These are phyloP conservation scores for Metschnikowia bowlesiae DNA, from an alignment of 805 yeast genomes.

Conservation along the genomic window DNA sequence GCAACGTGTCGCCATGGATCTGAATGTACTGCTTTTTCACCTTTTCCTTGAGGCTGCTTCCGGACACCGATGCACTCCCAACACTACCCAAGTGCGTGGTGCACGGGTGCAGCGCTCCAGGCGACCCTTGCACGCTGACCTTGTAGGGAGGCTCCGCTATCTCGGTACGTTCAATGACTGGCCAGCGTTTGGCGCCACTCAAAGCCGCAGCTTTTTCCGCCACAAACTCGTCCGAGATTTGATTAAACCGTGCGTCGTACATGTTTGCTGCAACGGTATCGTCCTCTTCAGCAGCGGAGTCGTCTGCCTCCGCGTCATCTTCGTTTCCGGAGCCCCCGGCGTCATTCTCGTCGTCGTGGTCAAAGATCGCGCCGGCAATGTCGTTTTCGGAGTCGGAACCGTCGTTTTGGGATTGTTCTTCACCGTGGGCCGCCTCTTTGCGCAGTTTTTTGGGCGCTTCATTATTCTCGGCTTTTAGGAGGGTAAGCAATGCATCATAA, in stretches of 20 bases:
- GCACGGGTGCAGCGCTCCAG: conserved; percentile 17
- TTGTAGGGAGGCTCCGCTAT: conserved; percentile 23
- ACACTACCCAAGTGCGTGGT: not conserved
- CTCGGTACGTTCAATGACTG: conserved; percentile 15
- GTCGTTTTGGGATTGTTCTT: conserved; percentile 4
- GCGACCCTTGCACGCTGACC: conserved; percentile 31
- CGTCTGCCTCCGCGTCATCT: conserved; percentile 8
- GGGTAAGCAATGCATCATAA: conserved; percentile 62
- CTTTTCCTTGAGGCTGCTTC: conserved; percentile 24
- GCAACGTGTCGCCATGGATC: conserved; percentile 14
- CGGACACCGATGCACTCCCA: conserved; percentile 5
- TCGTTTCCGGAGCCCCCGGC: conserved; percentile 10
- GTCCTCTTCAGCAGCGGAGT: not conserved
- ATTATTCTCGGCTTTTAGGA: conserved; percentile 46
- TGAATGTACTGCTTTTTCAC: conserved; percentile 20
- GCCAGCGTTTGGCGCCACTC: conserved; percentile 27
- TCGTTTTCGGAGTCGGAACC: conserved; percentile 11
- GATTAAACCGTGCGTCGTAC: conserved; percentile 71
- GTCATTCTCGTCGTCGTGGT: conserved; percentile 12
- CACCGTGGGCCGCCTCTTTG: conserved; percentile 9
- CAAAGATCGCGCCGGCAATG: conserved; percentile 30
- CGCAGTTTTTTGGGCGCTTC: conserved; percentile 12
- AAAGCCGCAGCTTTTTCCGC: conserved; percentile 23
- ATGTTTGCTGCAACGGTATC: conserved; percentile 50
- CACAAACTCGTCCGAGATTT: conserved; percentile 37